Percentiles rank a stretch among this genome's conserved stretches.
Conservation (phyloP, 106 monocot genomes). For the Apostasia ramifera region DNA sequence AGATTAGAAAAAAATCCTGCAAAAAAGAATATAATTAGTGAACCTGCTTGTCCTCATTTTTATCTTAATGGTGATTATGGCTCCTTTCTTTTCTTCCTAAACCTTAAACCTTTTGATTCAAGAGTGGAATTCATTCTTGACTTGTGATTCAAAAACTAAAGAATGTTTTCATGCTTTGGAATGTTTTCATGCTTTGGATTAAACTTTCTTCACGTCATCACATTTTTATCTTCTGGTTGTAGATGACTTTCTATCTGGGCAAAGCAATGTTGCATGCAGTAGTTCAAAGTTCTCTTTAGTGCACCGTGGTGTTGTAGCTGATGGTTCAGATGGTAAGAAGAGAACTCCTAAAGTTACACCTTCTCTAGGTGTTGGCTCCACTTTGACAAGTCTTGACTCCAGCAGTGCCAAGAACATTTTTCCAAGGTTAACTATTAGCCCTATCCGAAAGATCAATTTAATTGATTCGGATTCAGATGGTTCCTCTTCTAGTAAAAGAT, state of each 20-base stretch:
- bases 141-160: no score
- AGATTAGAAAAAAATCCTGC: no score
- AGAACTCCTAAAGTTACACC: conserved; percentile 19
- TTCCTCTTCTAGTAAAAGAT: conserved; percentile 16
- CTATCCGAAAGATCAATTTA: conserved; percentile 70
- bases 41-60: no score
- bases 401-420: conserved; percentile 41
- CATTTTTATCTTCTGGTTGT: conserved; percentile 2
- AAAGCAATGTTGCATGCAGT: conserved; percentile 22
- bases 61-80: no score
- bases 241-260: conserved; percentile 34
- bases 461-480: conserved; percentile 74
- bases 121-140: no score
- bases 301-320: conserved; percentile 27
- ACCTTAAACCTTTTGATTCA: no score
- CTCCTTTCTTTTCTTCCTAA: no score
- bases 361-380: conserved; percentile 18
- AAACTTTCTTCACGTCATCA: no score
- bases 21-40: no score
- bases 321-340: conserved; percentile 36
- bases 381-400: conserved; percentile 33
- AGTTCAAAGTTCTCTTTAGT: conserved; percentile 51
- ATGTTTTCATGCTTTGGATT: no score
- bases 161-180: no score
- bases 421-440: conserved; percentile 56